Evolutionary conservation across 768 basidiomycete species (phyloP), one percentile per base, ranked within the genome.

Genomic region (Tylopilus plumbeoviolaceoides): DNA sequence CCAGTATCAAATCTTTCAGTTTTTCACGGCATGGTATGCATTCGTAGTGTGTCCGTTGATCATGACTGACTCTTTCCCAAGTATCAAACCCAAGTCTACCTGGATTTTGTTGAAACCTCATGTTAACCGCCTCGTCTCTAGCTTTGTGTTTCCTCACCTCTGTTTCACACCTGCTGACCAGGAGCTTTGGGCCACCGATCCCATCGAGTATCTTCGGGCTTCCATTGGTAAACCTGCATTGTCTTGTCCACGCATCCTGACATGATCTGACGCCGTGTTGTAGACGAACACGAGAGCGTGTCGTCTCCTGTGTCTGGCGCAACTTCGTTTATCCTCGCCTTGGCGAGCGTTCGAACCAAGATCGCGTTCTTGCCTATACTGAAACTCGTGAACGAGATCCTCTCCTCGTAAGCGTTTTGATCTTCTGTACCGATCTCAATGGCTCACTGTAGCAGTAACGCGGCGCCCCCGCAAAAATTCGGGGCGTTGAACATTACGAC

Each of bases 41-140:
- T 3, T 47, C 10, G 6, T 20, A 25, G 3, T n/a, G 11, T 17
- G 17, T 30, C 7, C 35, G 7, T 44, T 38, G 17, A 12, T 27
- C 14, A 18, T n/a, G 7, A 6, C 56, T 70, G 43, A 70, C n/a
- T 18, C 33, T 23, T 31, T 46, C 51, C 46, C 51, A 47, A 95
- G 92, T 60, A 82, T 95, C 60, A 95, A 95, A 72, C 93, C 93
- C 14, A 92, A 91, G 63, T 81, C 89, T n/a, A 95, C 91, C 5
- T 95, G 92, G 91, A 72, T 76, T 4, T 77, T 90, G 35, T 79
- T 95, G 64, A 93, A 93, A 69, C 91, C 91, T 20, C 92, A 91
- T 61, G 81, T 88, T 35, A 78, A 89, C 64, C 81, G 72, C 3
- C 79, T 95, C 5, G 80, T 94, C n/a, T 83, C 86, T 9, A 78